Conservation (phyloP, 805 yeast genomes). For the Kluyveromyces siamensis region DNA sequence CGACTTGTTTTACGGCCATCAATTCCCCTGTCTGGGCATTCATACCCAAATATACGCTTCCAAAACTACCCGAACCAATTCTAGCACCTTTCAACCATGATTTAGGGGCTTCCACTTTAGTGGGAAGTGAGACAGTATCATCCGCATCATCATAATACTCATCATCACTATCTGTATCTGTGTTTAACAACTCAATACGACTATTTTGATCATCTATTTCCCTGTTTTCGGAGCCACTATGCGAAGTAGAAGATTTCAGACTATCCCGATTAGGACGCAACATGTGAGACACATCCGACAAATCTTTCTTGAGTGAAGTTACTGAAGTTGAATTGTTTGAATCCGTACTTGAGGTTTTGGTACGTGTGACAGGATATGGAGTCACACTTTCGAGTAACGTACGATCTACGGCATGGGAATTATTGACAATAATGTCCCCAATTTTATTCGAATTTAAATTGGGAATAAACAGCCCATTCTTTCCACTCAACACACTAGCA, state of each 20-base stretch:
- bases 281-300: background rate
- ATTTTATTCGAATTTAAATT: slow-evolving; percentile 36
- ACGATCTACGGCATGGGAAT: slow-evolving; percentile 47
- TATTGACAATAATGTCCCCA: slow-evolving; percentile 55
- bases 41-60: slow-evolving; percentile 87
- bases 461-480: slow-evolving; percentile 14
- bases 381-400: slow-evolving; percentile 29
- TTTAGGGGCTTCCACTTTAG: slow-evolving; percentile 45
- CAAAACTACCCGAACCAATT: slow-evolving; percentile 93
- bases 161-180: slow-evolving; percentile 9
- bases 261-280: background rate
- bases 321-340: background rate
- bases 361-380: background rate
- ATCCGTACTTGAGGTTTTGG: background rate
- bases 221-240: background rate
- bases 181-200: slow-evolving; percentile 12
- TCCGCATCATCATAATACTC: slow-evolving; percentile 32
- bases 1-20: slow-evolving; percentile 96
- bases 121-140: slow-evolving; percentile 19
- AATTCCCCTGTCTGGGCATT: slow-evolving; percentile 87
- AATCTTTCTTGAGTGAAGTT: background rate
- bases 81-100: slow-evolving; percentile 91
- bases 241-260: background rate
- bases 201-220: slow-evolving; percentile 7
- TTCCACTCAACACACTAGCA: slow-evolving; percentile 23